phyloP scores from a whole-genome alignment of 2,329 filamentous ascomycete genomes.

The Herpotrichia juniperi region DNA sequence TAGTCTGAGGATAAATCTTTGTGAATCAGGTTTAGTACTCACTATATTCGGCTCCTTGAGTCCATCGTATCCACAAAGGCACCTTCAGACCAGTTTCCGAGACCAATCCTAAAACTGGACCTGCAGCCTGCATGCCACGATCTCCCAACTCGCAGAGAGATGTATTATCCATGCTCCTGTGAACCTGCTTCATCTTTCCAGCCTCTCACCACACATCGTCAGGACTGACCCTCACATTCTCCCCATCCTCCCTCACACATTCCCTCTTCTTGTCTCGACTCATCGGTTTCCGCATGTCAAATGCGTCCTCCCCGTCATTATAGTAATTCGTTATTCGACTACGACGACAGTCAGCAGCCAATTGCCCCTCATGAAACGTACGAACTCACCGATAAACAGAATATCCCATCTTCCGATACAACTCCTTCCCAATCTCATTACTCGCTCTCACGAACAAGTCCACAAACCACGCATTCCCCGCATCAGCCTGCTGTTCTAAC shows the following conservation, averaged over 20 bases:
- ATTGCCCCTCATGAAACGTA: background rate
- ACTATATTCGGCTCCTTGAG: too few species aligned
- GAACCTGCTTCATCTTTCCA: background rate
- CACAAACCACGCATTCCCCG: conserved; percentile 89
- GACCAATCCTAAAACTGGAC: too few species aligned
- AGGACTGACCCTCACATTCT: conserved; percentile 76
- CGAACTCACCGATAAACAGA: conserved; percentile 85
- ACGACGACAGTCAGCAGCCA: background rate
- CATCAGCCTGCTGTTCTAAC: conserved; percentile 81
- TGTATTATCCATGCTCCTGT: too few species aligned
- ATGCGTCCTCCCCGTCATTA: conserved; percentile 92
- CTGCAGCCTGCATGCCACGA: too few species aligned
- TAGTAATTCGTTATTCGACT: conserved; percentile 73
- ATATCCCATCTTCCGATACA: conserved; percentile 91
- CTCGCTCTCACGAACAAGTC: conserved; percentile 91
- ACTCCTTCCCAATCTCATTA: conserved; percentile 83
- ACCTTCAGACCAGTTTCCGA: too few species aligned
- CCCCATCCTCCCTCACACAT: conserved; percentile 81
- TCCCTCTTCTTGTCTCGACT: conserved; percentile 76
- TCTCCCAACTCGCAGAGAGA: too few species aligned
- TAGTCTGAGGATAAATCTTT: too few species aligned
- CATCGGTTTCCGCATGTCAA: conserved; percentile 94
- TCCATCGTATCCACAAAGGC: too few species aligned
- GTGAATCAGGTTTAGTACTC: too few species aligned
- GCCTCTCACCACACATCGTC: conserved; percentile 79